phyloP scores from a whole-genome alignment of 768 basidiomycete genomes.

The Sistotremastrum suecicum region DNA sequence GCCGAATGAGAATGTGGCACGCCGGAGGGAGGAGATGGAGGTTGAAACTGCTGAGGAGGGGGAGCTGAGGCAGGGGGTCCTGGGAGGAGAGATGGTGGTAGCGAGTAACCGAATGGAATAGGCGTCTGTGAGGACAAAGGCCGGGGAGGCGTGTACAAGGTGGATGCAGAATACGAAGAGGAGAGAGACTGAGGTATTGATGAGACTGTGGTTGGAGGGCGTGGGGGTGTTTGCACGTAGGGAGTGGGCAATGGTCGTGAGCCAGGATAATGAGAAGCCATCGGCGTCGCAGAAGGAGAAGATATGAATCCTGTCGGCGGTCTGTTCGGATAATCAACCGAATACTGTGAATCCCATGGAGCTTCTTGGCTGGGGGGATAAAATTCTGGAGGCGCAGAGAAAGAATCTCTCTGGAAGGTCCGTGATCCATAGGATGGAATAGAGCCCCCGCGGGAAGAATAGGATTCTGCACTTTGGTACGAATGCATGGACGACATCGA shows the following conservation, averaged over 20 bases:
- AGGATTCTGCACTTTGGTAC: too few species aligned
- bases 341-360: too few species aligned
- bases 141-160: constrained; percentile 17
- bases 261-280: constrained; percentile 24
- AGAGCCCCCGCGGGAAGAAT: too few species aligned
- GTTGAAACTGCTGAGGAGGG: constrained; percentile 7
- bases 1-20: constrained; percentile 7
- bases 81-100: constrained; percentile 11
- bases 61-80: constrained; percentile 9
- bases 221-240: constrained; percentile 24
- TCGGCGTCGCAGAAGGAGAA: background rate
- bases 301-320: too few species aligned
- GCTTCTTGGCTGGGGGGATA: too few species aligned
- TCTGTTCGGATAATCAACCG: too few species aligned
- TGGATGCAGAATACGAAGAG: constrained; percentile 14
- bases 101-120: constrained; percentile 5
- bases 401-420: too few species aligned
- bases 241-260: constrained; percentile 34
- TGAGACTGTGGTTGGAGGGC: constrained; percentile 11
- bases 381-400: too few species aligned
- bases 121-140: constrained; percentile 29
- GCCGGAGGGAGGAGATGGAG: constrained; percentile 4
- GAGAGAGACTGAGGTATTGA: too few species aligned
- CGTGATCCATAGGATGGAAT: too few species aligned
- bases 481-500: background rate